phyloP scores from a whole-genome alignment of 2,329 filamentous ascomycete species.

The Trichoderma endophyticum region DNA sequence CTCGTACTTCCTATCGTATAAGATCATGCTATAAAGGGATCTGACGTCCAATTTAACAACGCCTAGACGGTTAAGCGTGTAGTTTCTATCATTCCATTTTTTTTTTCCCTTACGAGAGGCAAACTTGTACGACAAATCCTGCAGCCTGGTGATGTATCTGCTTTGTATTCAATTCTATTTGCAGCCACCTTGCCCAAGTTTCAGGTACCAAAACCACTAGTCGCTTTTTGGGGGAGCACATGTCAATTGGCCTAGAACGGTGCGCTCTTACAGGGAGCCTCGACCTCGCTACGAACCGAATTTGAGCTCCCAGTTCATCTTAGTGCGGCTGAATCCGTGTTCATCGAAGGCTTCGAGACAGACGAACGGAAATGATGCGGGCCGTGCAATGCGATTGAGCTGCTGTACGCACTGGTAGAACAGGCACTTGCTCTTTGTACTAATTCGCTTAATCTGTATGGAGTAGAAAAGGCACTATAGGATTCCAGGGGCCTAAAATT shows the following conservation, averaged over 20 bases:
- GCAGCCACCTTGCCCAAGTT: not conserved
- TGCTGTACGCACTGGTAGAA: not conserved
- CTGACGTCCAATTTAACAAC: not conserved
- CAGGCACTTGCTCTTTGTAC: not conserved
- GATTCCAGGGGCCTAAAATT: not conserved
- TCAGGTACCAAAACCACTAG: not conserved
- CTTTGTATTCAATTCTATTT: not conserved
- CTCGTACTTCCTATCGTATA: not conserved
- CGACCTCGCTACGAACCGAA: not conserved
- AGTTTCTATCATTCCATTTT: not conserved
- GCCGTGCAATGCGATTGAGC: not conserved
- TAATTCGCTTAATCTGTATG: not conserved
- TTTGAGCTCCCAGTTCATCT: not conserved
- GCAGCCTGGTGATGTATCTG: not conserved
- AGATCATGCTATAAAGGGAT: not conserved
- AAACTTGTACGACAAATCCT: not conserved
- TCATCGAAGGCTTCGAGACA: not conserved
- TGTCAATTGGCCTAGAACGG: not conserved
- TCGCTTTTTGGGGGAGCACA: not conserved
- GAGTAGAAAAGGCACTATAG: not conserved
- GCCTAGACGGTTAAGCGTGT: not conserved
- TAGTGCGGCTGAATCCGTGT: conserved; percentile 14
- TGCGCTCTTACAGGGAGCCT: not conserved
- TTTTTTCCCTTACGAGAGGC: not conserved
- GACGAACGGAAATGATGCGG: not conserved